A percentile compares a stretch with the other conserved stretches of the same genome.
Evolutionary conservation across 2,329 filamentous ascomycete species (phyloP).

Genomic region (Madurella fahalii): DNA sequence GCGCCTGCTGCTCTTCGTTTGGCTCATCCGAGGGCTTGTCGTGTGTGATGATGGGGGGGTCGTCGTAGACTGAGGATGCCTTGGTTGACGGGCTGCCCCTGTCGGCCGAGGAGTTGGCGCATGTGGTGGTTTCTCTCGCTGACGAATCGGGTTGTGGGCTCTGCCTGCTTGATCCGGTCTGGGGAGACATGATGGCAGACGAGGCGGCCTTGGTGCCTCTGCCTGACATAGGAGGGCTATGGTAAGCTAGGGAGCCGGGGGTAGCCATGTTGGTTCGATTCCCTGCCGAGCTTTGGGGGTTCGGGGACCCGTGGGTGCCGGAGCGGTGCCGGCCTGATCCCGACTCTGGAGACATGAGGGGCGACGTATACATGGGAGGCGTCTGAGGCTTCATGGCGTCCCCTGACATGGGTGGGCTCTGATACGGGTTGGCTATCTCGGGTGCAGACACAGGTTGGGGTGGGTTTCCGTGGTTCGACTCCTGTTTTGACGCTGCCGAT

Average conservation of each 20-base stretch:
- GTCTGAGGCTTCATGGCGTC: conserved; percentile 10
- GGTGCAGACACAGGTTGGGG: neutral
- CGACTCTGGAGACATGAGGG: conserved; percentile 14
- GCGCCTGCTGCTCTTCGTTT: neutral
- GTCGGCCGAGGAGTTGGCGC: neutral
- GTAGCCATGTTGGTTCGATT: conserved; percentile 3
- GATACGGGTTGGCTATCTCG: neutral
- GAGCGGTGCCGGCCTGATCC: neutral
- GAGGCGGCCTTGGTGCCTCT: conserved; percentile 2
- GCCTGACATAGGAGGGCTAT: conserved; percentile 12
- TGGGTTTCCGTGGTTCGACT: neutral
- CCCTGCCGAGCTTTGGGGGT: neutral
- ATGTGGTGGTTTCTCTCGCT: conserved; percentile 7
- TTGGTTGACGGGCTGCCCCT: conserved; percentile 13
- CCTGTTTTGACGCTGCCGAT: neutral
- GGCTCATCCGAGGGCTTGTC: neutral
- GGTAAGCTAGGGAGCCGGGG: conserved; percentile 9
- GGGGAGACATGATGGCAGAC: conserved; percentile 7
- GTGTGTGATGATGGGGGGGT: conserved; percentile 1
- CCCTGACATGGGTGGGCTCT: conserved; percentile 7
- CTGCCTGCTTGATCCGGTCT: neutral
- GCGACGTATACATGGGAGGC: conserved; percentile 14
- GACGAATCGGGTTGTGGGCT: conserved; percentile 7
- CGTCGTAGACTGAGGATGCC: conserved; percentile 14
- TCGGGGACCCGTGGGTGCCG: neutral